Base-by-base conservation (phyloP, 2,329 filamentous ascomycete species). In the Monosporascus sp. region DNA sequence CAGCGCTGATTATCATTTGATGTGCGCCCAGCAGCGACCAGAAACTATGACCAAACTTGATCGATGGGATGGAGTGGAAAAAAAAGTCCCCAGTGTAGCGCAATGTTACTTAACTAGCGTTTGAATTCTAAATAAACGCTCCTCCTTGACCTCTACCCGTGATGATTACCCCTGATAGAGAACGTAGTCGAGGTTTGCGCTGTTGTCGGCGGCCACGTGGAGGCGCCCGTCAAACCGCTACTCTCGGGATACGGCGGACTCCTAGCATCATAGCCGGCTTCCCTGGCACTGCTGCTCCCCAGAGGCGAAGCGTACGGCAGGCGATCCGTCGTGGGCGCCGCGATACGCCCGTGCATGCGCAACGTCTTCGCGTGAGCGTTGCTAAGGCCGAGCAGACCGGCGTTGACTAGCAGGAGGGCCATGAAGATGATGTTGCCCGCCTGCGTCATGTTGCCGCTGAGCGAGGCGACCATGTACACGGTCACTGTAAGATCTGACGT, bases 361-460 rank as follows among this genome's bases (percentile, higher is more conserved):
- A 85, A 65, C 0, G 70, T 69, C 35, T 70, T 74, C 0, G 75
- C 74, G 50, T 75, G 69, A 2, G 73, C 70, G 56, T 85, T 85
- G 56, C 79, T 79, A 26, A 82, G 58, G 2, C 77, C 78, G 14
- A 86, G 65, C 35, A 84, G 57, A 0, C 71, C 79, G 0, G 78
- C 80, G 24, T 77, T 80, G n/a, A 71, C 52, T 11, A 85, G 65
- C 48, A 85, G 63, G 49, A 84, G 65, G 0, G 68, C 66, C 57
- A 83, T 72, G 40, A 85, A 70, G 3, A 79, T 67, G 9, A 83
- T 65, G 37, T 78, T 74, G 3, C 80, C 80, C 0, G 71, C 70
- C 61, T 81, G 75, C 1, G 74, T 75, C 53, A 81, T 75, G 63
- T 85, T 85, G 11, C 76, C 78, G 53, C 78, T 76, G 20, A 84